Base-by-base conservation (phyloP, 768 basidiomycete species). In the Trichaptum fuscoviolaceum region DNA sequence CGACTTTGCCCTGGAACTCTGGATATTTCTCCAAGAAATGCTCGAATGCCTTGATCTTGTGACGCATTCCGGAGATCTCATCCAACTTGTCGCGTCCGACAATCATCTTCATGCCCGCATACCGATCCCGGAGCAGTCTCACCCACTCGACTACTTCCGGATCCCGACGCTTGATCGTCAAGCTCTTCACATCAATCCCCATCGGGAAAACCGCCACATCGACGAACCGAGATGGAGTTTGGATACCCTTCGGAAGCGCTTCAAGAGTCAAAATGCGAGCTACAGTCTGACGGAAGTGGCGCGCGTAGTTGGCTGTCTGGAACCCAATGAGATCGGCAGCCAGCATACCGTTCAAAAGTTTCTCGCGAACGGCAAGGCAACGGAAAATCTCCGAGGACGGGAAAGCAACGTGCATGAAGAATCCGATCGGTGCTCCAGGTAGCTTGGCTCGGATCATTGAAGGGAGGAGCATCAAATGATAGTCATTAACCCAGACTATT, bases 341-440 rank as follows among this genome's bases (percentile, higher is more conserved):
- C n/a, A 99, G 90, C 73, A 99, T 81, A 20, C 96, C 96, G 35
- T 87, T 84, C 26, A 99, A 81, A 25, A 97, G 84, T 25, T 89
- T 84, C 69, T 88, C 84, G 63, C 91, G 84, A 3, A 92, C 87
- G 3, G 90, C 88, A 34, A 98, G 81, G 76, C 95, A 96, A 8
- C 96, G 84, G 84, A 97, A 97, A 70, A 97, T 96, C 77, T 99
- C 96, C 27, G 92, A 94, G 57, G 88, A 91, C 2, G 96, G 96
- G 80, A 97, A 98, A 1, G 96, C 93, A 65, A 96, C 95, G 74
- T 98, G 96, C 78, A 97, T 86, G 84, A 99, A 99, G 85, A 98
- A 97, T 1, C 91, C 93, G 70, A 94, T 91, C 36, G 88, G 86
- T 0, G 87, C 86, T 23, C 82, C 81, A 74, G 88, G 75, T 76